Conservation (phyloP, 805 yeast genomes). For the Cyberlindnera mississippiensis region DNA sequence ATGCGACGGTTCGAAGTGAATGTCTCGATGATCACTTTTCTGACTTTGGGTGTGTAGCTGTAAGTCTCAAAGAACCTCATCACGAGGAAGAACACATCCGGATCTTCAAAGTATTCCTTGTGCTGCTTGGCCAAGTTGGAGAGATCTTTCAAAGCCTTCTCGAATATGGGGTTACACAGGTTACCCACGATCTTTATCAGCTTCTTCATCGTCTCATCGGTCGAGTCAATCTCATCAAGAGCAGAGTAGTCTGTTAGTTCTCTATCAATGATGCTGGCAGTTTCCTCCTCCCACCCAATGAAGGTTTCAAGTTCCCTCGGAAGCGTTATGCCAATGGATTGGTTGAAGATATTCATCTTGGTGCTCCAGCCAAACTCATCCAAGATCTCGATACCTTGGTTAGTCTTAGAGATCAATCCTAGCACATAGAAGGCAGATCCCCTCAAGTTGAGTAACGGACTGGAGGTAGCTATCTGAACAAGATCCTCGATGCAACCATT, state of each 20-base stretch:
- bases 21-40: conserved; percentile 64
- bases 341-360: conserved; percentile 39
- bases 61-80: conserved; percentile 50
- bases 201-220: conserved; percentile 29
- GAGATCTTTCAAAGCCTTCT: conserved; percentile 55
- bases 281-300: conserved; percentile 19
- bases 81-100: conserved; percentile 50
- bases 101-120: conserved; percentile 52
- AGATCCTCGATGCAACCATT: conserved; percentile 51
- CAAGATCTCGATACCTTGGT: conserved; percentile 77
- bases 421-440: conserved; percentile 77
- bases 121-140: conserved; percentile 46
- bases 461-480: conserved; percentile 42
- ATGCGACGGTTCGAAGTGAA: conserved; percentile 47
- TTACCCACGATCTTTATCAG: conserved; percentile 42
- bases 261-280: conserved; percentile 8
- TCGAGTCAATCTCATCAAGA: conserved; percentile 11
- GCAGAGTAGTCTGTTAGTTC: conserved; percentile 12
- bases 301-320: conserved; percentile 35
- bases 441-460: conserved; percentile 55
- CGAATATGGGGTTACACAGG: conserved; percentile 51
- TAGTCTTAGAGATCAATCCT: conserved; percentile 68
- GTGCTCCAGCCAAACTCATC: conserved; percentile 79
- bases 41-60: conserved; percentile 56
- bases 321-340: conserved; percentile 39